Base-by-base conservation (phyloP, 169 alveolate genomes). In the Babesia sp. region DNA sequence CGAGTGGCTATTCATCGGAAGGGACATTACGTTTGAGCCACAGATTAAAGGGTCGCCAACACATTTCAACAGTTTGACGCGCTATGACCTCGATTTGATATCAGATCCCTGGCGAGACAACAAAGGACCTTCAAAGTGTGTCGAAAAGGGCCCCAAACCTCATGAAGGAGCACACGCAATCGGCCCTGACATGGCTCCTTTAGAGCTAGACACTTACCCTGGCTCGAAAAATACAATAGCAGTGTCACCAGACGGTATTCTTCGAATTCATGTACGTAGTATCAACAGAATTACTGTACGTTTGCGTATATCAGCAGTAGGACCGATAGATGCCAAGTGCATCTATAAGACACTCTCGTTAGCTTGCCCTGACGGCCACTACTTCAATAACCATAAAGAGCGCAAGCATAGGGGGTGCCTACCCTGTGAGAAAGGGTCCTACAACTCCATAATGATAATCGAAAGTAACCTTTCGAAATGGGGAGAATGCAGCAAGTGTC, bases 381-480 rank as follows among this genome's bases (percentile, higher is more conserved):
- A 41, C 41, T 79, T 42, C 33, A 48, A 71, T 6, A 63, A 61
- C n/a, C 58, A 66, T 33, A 22, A 16, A 18, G 87, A 71, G 48
- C 91, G 90, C 20, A 41, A 84, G 39, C 70, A 56, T 71, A 58
- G 57, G 31, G 86, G 73, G 56, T 92, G 96, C 46, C 42, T n/a
- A 29, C 79, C 68, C 4, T 92, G 96, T 44, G 73, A 48, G n/a
- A 48, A 45, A n/a, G 96, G 96, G 2, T 46, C 78, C 28, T 92
- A 85, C 63, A 92, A 92, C 64, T 84, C 87, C 33, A n/a, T 91
- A 14, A 39, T 64, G 6, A 69, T 67, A 53, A 77, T 90, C 12
- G 73, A 77, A 46, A 59, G 42, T 6, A 67, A 78, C 71, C 42
- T 69, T 5, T 31, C 53, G n/a, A 45, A 42, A 45, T 61, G 71